These are phyloP conservation scores for Hyphopichia buzzinii DNA, from an alignment of 1,139 yeast species.

Conservation along the genomic window DNA sequence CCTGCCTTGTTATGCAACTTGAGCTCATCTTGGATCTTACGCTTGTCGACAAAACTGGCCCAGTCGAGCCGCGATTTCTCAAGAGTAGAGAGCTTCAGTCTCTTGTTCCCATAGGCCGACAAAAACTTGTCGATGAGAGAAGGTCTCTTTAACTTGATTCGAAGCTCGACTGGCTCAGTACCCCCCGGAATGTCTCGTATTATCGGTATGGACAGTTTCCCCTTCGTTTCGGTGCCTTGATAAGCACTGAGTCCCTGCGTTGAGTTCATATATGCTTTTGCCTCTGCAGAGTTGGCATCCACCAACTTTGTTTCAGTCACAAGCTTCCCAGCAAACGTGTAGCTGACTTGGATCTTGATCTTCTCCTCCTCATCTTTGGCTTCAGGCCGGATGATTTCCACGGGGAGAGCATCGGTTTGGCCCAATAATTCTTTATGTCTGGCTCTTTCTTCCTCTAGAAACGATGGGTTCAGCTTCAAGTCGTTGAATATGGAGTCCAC, in stretches of 20 bases:
- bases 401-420: background rate
- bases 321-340: slow-evolving; percentile 87
- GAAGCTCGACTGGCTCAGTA: slow-evolving; percentile 29
- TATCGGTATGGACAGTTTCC: slow-evolving; percentile 34
- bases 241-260: slow-evolving; percentile 28
- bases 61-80: slow-evolving; percentile 94
- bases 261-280: slow-evolving; percentile 71
- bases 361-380: slow-evolving; percentile 27
- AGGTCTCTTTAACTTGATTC: slow-evolving; percentile 59
- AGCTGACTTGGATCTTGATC: slow-evolving; percentile 71
- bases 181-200: slow-evolving; percentile 36
- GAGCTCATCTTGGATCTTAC: slow-evolving; percentile 81
- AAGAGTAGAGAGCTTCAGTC: slow-evolving; percentile 77
- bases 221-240: slow-evolving; percentile 6
- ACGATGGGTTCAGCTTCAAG: slow-evolving; percentile 12
- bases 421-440: slow-evolving; percentile 1
- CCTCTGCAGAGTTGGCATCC: slow-evolving; percentile 77
- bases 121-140: slow-evolving; percentile 68
- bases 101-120: slow-evolving; percentile 29
- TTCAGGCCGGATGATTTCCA: slow-evolving; percentile 5
- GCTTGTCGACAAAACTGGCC: slow-evolving; percentile 90
- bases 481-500: slow-evolving; percentile 36
- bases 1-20: slow-evolving; percentile 78
- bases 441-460: slow-evolving; percentile 4
- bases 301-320: slow-evolving; percentile 78